These are phyloP conservation scores for Jacaranda mimosifolia DNA, from an alignment of 257 asterid species.

Conservation along the genomic window DNA sequence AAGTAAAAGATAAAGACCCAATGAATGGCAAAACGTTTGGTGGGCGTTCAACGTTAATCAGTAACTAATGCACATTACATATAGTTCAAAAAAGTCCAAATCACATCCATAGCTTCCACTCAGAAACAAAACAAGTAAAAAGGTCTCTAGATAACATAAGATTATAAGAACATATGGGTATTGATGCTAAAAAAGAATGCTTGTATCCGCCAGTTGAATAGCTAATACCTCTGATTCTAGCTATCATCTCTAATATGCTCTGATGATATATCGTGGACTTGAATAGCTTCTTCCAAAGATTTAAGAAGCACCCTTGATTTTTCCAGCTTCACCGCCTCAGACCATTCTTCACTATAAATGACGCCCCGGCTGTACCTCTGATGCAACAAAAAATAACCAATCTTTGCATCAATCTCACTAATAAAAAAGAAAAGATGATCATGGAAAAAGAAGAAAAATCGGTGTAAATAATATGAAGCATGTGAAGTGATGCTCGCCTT, in stretches of 20 bases:
- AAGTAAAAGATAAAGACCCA: too few species aligned
- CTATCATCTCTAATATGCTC: not conserved
- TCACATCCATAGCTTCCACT: too few species aligned
- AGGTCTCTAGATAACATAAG: not conserved
- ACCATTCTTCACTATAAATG: constrained; percentile 16
- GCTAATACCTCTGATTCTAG: too few species aligned
- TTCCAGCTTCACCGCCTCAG: constrained; percentile 5
- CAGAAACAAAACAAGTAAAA: not conserved
- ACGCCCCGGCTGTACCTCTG: constrained; percentile 1
- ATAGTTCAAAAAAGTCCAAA: too few species aligned
- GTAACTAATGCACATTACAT: too few species aligned
- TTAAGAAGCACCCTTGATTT: not conserved
- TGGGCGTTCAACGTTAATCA: too few species aligned
- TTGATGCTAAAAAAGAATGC: constrained; percentile 2
- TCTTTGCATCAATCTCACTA: constrained; percentile 14
- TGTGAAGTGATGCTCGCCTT: constrained; percentile 32
- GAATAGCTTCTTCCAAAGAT: not conserved
- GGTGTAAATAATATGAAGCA: not conserved
- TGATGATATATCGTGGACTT: not conserved
- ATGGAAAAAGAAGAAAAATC: not conserved
- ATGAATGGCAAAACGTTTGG: too few species aligned
- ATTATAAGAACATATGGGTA: not conserved
- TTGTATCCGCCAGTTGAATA: not conserved
- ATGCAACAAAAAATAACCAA: constrained; percentile 20
- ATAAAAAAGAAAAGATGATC: constrained; percentile 5